Conservation (phyloP, 331 rosid genomes). For the Phaseolus coccineus region DNA sequence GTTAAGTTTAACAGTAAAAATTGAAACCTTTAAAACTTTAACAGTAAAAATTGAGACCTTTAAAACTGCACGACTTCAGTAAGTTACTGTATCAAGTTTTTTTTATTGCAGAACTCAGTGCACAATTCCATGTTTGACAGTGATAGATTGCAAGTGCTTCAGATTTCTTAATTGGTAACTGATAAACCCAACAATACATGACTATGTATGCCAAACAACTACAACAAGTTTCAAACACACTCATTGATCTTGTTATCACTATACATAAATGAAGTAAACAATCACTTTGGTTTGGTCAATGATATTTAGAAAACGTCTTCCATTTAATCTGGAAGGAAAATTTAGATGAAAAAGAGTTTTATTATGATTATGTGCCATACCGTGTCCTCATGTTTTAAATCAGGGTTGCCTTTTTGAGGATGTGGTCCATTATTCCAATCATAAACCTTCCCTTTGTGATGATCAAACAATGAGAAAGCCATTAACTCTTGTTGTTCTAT, state of each 20-base stretch:
- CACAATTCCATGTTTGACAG: not conserved
- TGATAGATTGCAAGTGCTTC: not conserved
- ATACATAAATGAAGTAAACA: slow-evolving; percentile 6
- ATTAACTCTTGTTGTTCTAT: not conserved
- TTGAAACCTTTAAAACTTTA: not conserved
- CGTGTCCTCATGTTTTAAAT: not conserved
- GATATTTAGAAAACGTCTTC: not conserved
- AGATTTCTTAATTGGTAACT: not conserved
- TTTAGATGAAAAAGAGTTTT: not conserved
- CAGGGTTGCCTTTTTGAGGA: not conserved
- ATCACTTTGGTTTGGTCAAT: not conserved
- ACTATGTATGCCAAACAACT: not conserved
- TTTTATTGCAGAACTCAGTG: not conserved
- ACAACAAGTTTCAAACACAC: not conserved
- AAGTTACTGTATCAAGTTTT: not conserved
- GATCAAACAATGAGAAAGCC: not conserved
- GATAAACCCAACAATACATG: not conserved
- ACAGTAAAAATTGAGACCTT: not conserved
- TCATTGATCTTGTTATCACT: not conserved
- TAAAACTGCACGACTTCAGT: not conserved
- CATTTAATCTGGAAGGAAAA: not conserved
- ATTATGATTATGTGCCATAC: not conserved
- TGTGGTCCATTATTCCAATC: not conserved
- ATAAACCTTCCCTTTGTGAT: not conserved
- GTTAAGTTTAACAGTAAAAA: not conserved